A percentile compares a stretch with the other conserved stretches of the same genome.
Evolutionary conservation across 1,139 yeast genomes (phyloP).

Genomic region (Scheffersomyces quercinus): DNA sequence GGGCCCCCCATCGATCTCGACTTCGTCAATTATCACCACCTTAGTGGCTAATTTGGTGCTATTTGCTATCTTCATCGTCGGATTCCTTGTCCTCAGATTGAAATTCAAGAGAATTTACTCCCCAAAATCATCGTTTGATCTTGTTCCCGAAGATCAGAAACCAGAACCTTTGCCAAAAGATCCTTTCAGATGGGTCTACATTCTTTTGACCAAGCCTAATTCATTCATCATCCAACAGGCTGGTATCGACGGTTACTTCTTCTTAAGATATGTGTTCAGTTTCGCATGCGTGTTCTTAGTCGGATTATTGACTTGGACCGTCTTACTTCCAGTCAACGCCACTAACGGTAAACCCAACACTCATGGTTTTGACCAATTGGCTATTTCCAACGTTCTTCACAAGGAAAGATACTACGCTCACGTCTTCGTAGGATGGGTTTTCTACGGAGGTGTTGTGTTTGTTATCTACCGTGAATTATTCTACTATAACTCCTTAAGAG

Average conservation of each 20-base stretch:
- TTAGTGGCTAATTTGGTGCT: conserved; percentile 56
- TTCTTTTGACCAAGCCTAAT: conserved; percentile 59
- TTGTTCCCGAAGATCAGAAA: conserved; percentile 59
- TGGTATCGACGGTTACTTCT: conserved; percentile 75
- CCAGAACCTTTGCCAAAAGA: conserved; percentile 67
- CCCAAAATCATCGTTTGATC: conserved; percentile 60
- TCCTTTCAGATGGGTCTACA: conserved; percentile 61
- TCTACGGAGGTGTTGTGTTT: conserved; percentile 68
- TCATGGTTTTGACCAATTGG: conserved; percentile 71
- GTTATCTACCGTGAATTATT: conserved; percentile 79
- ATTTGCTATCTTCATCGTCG: conserved; percentile 51
- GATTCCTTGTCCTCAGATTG: conserved; percentile 56
- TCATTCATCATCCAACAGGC: conserved; percentile 68
- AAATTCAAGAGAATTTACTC: conserved; percentile 64
- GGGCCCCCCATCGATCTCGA: conserved; percentile 42
- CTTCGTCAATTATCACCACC: conserved; percentile 65
- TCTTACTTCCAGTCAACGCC: conserved; percentile 67
- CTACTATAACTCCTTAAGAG: conserved; percentile 76
- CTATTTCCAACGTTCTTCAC: conserved; percentile 69
- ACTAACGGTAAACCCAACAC: conserved; percentile 52
- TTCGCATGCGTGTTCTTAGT: conserved; percentile 44
- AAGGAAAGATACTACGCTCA: conserved; percentile 79
- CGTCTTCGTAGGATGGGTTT: conserved; percentile 77
- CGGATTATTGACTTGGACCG: conserved; percentile 49
- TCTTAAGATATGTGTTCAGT: conserved; percentile 55